A percentile compares a stretch with the other conserved stretches of the same genome.
phyloP scores from a whole-genome alignment of 108 stramenopile species.

The Cafeteria roenbergensis region DNA sequence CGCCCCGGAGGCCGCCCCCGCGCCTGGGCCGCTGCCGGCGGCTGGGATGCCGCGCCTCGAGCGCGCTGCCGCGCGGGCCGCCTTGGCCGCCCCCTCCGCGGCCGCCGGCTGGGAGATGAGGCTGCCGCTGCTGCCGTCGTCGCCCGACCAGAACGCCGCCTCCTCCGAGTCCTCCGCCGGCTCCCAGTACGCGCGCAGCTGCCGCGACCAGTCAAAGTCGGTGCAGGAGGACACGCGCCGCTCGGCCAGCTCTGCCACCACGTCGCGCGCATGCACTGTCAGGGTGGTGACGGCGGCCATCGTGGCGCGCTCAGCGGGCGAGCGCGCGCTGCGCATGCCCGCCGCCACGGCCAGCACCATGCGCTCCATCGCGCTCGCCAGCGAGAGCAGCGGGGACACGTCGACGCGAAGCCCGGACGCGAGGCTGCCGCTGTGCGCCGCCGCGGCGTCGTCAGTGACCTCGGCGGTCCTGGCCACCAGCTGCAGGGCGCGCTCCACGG shows the following conservation, averaged over 20 bases:
- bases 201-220: constrained; percentile 52
- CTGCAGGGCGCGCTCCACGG: constrained; percentile 30
- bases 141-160: constrained; percentile 15
- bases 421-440: constrained; percentile 8
- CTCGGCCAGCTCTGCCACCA: constrained; percentile 33
- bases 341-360: constrained; percentile 39
- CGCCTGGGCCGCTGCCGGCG: not conserved
- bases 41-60: not conserved
- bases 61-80: no score
- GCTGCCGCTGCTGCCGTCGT: no score
- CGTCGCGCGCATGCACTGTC: constrained; percentile 53
- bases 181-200: constrained; percentile 54
- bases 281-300: constrained; percentile 52
- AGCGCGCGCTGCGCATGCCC: constrained; percentile 38
- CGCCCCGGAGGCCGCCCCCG: not conserved
- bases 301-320: constrained; percentile 44
- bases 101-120: no score
- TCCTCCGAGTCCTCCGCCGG: constrained; percentile 24
- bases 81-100: not conserved
- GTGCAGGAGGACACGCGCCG: constrained; percentile 12
- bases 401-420: constrained; percentile 3
- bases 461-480: constrained; percentile 19
- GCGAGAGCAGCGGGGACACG: constrained; percentile 34
- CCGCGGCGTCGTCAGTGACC: constrained; percentile 28
- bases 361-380: constrained; percentile 24